phyloP scores from a whole-genome alignment of 768 basidiomycete genomes.

The Boletales sp. region DNA sequence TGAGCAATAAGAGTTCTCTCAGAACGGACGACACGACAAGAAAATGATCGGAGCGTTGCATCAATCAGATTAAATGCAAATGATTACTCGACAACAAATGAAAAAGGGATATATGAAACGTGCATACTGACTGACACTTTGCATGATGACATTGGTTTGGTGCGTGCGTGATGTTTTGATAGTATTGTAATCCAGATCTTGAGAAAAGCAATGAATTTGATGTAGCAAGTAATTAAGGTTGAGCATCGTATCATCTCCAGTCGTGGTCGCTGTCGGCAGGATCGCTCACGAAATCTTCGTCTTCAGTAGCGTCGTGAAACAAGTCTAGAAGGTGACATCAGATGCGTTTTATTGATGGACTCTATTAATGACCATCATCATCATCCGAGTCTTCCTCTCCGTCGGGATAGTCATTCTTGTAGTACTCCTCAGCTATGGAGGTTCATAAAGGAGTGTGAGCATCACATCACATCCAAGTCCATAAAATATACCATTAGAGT shows the following conservation, averaged over 20 bases:
- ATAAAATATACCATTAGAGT: slow-evolving; percentile 64
- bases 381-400: slow-evolving; percentile 52
- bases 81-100: slow-evolving; percentile 1
- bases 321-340: slow-evolving; percentile 40
- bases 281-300: slow-evolving; percentile 37
- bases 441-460: neutral
- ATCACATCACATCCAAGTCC: neutral
- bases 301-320: slow-evolving; percentile 54
- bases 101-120: slow-evolving; percentile 8
- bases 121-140: slow-evolving; percentile 12
- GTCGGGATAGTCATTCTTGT: slow-evolving; percentile 83
- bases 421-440: slow-evolving; percentile 69
- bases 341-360: neutral
- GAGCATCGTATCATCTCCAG: slow-evolving; percentile 28
- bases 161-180: slow-evolving; percentile 18
- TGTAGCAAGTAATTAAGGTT: slow-evolving; percentile 3
- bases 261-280: slow-evolving; percentile 29
- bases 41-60: neutral
- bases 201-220: slow-evolving; percentile 14
- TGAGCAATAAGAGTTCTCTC: slow-evolving; percentile 8
- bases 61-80: neutral
- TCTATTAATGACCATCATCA: slow-evolving; percentile 33
- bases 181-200: slow-evolving; percentile 14
- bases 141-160: slow-evolving; percentile 5
- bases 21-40: neutral